phyloP scores from a whole-genome alignment of 305 asterid genomes.

The Coffea humblotiana region DNA sequence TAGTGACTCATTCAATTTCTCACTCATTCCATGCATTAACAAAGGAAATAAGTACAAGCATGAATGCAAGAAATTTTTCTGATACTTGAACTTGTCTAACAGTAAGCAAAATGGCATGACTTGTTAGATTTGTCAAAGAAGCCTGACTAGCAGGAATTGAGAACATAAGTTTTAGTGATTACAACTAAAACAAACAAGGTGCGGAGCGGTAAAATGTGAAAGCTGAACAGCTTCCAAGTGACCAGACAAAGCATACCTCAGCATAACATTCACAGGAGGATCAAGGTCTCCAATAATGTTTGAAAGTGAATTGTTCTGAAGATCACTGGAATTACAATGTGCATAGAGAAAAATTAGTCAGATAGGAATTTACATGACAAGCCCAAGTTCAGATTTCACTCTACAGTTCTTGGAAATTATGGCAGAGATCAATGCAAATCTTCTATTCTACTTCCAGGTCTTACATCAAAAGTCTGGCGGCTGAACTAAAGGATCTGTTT shows the following conservation, averaged over 20 bases:
- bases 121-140: not conserved
- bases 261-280: constrained; percentile 43
- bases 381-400: not conserved
- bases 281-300: constrained; percentile 38
- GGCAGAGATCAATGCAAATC: not conserved
- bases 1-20: too few species aligned
- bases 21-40: too few species aligned
- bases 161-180: not conserved
- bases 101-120: too few species aligned
- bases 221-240: not conserved
- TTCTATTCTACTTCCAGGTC: constrained; percentile 13
- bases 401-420: not conserved
- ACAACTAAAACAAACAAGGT: not conserved
- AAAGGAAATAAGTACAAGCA: too few species aligned
- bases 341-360: constrained; percentile 14
- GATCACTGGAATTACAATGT: constrained; percentile 34
- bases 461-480: constrained; percentile 38
- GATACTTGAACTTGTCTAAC: too few species aligned
- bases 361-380: not conserved
- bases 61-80: too few species aligned
- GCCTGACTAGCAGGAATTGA: not conserved
- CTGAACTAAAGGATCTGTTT: constrained; percentile 36
- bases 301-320: constrained; percentile 38
- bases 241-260: constrained; percentile 32
- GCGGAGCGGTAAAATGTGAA: too few species aligned